Percentiles rank a stretch among this genome's conserved stretches.
These are phyloP conservation scores for Lunasporangiospora selenospora DNA, from an alignment of 192 early-diverging fungal species.

Conservation along the genomic window DNA sequence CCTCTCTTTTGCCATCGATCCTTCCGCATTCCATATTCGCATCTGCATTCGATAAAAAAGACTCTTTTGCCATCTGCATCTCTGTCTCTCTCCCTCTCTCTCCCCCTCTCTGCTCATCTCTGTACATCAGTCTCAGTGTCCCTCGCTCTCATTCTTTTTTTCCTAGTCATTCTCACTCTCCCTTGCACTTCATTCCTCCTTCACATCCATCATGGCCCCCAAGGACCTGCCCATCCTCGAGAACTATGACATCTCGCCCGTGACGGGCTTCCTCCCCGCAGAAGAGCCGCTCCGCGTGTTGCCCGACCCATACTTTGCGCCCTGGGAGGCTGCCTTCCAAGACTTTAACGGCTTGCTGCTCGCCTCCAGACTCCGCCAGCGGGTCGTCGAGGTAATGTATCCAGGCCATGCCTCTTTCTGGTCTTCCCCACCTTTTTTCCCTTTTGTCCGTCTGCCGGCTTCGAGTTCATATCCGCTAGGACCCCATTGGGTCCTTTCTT, in stretches of 20 bases:
- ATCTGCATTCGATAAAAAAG: too few species aligned
- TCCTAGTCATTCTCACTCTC: neutral
- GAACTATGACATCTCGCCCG: conserved; percentile 84
- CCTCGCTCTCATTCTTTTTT: neutral
- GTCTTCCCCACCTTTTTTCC: neutral
- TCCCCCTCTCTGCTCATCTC: neutral
- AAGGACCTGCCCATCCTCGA: conserved; percentile 57
- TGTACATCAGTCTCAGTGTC: neutral
- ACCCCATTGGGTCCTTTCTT: too few species aligned
- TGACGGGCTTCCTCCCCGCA: conserved; percentile 87
- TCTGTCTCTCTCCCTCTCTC: neutral
- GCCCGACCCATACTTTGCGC: conserved; percentile 78
- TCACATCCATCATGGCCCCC: neutral
- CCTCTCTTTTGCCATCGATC: neutral
- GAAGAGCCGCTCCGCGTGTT: conserved; percentile 78
- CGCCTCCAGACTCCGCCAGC: conserved; percentile 68
- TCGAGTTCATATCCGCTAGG: too few species aligned
- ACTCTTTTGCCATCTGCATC: neutral
- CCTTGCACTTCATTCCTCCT: neutral
- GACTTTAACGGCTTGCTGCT: conserved; percentile 78
- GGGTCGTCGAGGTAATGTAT: conserved; percentile 68
- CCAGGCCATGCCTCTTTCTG: neutral
- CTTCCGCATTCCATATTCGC: too few species aligned
- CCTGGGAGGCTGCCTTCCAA: conserved; percentile 88
- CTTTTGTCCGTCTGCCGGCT: too few species aligned